Conservation (phyloP, 2,329 filamentous ascomycete species). For the Magnaporthales sp. region DNA sequence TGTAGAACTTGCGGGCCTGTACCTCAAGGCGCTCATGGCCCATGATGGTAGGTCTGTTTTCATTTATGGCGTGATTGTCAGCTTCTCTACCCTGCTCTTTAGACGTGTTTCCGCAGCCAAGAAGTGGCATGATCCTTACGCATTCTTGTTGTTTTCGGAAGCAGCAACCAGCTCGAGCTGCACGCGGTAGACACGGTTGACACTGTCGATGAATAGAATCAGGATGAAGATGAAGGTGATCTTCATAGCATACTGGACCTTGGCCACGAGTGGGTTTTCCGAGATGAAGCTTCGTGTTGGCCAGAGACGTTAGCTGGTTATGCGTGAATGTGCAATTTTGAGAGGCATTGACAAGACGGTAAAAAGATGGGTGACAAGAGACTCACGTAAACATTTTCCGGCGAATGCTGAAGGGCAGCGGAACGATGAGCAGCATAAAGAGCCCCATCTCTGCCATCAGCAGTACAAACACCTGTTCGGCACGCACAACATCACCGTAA, state of each 20-base stretch:
- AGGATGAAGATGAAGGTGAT: conserved; percentile 99
- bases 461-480: conserved; percentile 66
- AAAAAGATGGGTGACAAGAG: background rate
- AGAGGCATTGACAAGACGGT: background rate
- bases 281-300: conserved; percentile 69
- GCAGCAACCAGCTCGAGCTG: conserved; percentile 77
- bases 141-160: conserved; percentile 46
- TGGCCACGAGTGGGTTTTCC: conserved; percentile 73
- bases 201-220: conserved; percentile 95
- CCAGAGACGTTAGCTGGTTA: background rate
- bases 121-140: conserved; percentile 26
- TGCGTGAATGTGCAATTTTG: background rate
- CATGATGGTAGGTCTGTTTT: conserved; percentile 56
- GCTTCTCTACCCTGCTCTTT: background rate
- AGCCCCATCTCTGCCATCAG: conserved; percentile 76
- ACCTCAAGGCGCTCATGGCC: conserved; percentile 96
- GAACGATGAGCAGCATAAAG: conserved; percentile 73
- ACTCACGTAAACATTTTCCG: conserved; percentile 71
- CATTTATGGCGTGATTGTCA: conserved; percentile 12
- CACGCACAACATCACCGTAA: conserved; percentile 15
- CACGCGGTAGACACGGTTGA: conserved; percentile 91
- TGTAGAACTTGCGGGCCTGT: conserved; percentile 99
- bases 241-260: conserved; percentile 95
- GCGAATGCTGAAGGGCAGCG: conserved; percentile 79
- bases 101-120: background rate